Conservation (phyloP, 73 alveolate species). For the Uronychia binucleata region DNA sequence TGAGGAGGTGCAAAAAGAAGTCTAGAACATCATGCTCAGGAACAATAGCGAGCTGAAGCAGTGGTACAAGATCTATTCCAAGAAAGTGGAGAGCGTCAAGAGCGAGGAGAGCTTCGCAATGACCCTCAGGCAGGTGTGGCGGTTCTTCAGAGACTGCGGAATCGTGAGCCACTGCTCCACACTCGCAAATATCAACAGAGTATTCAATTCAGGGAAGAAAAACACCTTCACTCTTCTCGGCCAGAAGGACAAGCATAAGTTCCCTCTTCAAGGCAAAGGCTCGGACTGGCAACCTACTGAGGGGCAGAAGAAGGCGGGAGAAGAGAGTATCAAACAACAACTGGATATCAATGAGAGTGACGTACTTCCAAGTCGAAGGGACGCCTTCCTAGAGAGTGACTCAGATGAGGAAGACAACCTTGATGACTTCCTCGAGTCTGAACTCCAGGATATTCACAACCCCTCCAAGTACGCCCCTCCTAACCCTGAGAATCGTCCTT, state of each 20-base stretch:
- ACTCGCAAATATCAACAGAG: slow-evolving; percentile 86
- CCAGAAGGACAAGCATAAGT: slow-evolving; percentile 58
- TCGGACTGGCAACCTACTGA: slow-evolving; percentile 21
- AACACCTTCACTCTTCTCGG: slow-evolving; percentile 68
- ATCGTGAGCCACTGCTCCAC: slow-evolving; percentile 83
- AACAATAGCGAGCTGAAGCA: slow-evolving; percentile 84
- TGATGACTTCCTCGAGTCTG: slow-evolving; percentile 33
- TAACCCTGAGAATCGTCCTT: slow-evolving; percentile 20
- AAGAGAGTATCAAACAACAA: not conserved
- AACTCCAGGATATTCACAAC: slow-evolving; percentile 53
- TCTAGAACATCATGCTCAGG: slow-evolving; percentile 86
- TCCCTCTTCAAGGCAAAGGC: slow-evolving; percentile 26
- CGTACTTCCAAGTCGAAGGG: slow-evolving; percentile 4
- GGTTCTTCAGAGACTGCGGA: slow-evolving; percentile 91
- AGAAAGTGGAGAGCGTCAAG: slow-evolving; percentile 70
- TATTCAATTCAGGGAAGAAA: slow-evolving; percentile 85
- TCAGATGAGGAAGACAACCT: slow-evolving; percentile 64
- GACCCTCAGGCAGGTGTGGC: slow-evolving; percentile 87
- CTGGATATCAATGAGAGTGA: slow-evolving; percentile 12
- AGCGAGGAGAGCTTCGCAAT: slow-evolving; percentile 80
- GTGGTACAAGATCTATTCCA: slow-evolving; percentile 87
- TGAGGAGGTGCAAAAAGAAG: slow-evolving; percentile 80
- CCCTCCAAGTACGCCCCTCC: slow-evolving; percentile 15
- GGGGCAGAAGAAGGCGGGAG: not conserved
- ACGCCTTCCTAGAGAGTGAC: slow-evolving; percentile 37